A percentile compares a stretch with the other conserved stretches of the same genome.
Evolutionary conservation across 768 basidiomycete species (phyloP).

Genomic region (Boletus rex-veris): DNA sequence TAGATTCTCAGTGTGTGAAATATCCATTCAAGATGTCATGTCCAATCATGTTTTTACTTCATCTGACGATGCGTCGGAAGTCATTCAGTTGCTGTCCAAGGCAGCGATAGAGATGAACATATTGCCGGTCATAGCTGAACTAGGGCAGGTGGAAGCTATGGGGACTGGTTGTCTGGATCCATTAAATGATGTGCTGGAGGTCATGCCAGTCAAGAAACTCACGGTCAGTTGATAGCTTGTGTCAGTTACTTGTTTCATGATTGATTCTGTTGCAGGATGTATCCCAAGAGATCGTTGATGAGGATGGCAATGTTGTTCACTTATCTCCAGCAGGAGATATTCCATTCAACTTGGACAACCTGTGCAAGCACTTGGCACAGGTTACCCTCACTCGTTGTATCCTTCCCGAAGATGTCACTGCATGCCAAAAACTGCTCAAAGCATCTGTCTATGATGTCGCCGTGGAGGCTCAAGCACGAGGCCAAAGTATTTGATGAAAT

Average conservation of each 20-base stretch:
- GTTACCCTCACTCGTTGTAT: slow-evolving; percentile 59
- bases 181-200: slow-evolving; percentile 55
- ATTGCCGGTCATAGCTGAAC: slow-evolving; percentile 47
- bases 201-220: slow-evolving; percentile 53
- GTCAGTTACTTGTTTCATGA: background rate
- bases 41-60: slow-evolving; percentile 53
- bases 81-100: slow-evolving; percentile 54
- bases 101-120: slow-evolving; percentile 58
- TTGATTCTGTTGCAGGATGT: slow-evolving; percentile 6
- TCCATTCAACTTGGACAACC: slow-evolving; percentile 72
- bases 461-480: slow-evolving; percentile 59
- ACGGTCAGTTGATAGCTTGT: slow-evolving; percentile 27
- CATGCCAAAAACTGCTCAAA: slow-evolving; percentile 80
- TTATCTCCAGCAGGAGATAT: slow-evolving; percentile 37
- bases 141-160: slow-evolving; percentile 52
- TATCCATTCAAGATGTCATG: slow-evolving; percentile 50
- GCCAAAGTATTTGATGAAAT: slow-evolving; percentile 53
- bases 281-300: slow-evolving; percentile 19
- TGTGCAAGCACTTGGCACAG: slow-evolving; percentile 65
- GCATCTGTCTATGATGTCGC: slow-evolving; percentile 85
- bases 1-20: slow-evolving; percentile 45
- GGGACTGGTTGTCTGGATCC: slow-evolving; percentile 40
- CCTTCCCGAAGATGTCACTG: slow-evolving; percentile 58
- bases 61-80: slow-evolving; percentile 51
- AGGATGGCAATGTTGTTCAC: slow-evolving; percentile 17